Evolutionary conservation across 768 basidiomycete genomes (phyloP).

Genomic region (Suillus subalutaceus): DNA sequence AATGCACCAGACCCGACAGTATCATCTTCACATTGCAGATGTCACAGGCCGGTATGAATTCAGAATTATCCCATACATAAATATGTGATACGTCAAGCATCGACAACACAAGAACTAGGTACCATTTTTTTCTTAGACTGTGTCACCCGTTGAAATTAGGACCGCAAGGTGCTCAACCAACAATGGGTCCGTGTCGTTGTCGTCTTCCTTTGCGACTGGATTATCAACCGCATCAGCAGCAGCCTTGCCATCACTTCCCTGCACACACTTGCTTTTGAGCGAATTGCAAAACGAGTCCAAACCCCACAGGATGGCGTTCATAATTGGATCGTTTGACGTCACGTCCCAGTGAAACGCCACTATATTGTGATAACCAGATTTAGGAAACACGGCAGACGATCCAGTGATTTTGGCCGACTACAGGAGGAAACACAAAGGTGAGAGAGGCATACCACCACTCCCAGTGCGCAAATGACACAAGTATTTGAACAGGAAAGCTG

Average conservation of each 20-base stretch:
- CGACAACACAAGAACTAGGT: slow-evolving; percentile 17
- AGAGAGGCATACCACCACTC: not conserved
- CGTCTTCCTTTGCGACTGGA: not conserved
- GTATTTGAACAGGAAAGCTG: not conserved
- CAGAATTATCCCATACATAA: not conserved
- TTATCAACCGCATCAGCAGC: not conserved
- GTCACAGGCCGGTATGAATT: not conserved
- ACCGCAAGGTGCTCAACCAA: not conserved
- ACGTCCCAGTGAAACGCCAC: not conserved
- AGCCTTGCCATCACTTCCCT: not conserved
- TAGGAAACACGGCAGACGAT: not conserved
- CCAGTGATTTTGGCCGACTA: not conserved
- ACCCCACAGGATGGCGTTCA: not conserved
- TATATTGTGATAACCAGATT: not conserved
- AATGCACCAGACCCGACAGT: not conserved
- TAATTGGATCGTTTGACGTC: not conserved
- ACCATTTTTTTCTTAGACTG: not conserved
- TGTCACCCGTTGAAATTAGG: not conserved
- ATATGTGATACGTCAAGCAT: slow-evolving; percentile 6
- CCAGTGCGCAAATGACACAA: not conserved
- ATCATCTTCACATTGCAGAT: not conserved
- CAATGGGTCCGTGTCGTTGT: not conserved
- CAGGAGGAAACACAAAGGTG: not conserved
- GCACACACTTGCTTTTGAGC: not conserved
- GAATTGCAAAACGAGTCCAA: not conserved